phyloP scores from a whole-genome alignment of 2,329 filamentous ascomycete species.

The Volutella citrinella region DNA sequence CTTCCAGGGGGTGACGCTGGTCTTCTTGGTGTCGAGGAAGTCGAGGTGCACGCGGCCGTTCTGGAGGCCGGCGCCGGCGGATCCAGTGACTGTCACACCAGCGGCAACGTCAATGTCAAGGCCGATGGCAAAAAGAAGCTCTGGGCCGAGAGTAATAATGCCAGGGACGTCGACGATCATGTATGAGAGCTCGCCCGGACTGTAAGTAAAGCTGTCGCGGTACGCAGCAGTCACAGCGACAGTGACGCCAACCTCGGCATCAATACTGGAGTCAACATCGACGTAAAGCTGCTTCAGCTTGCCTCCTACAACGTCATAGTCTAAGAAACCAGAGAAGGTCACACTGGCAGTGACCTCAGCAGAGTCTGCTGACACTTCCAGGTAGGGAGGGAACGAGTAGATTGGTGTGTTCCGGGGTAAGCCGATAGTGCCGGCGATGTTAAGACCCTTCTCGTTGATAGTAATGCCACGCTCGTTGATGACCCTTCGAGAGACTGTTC shows the following conservation, averaged over 20 bases:
- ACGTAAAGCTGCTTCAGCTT: conserved; percentile 35
- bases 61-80: conserved; percentile 27
- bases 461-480: conserved; percentile 1
- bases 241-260: conserved; percentile 32
- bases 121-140: conserved; percentile 33
- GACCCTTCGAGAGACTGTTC: background rate
- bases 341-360: conserved; percentile 28
- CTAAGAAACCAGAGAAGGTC: conserved; percentile 38
- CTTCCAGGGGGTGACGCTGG: conserved; percentile 30
- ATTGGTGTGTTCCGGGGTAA: background rate
- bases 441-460: background rate
- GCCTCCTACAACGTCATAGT: conserved; percentile 32
- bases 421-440: background rate
- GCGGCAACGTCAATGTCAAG: conserved; percentile 30
- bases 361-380: conserved; percentile 2
- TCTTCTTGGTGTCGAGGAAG: conserved; percentile 25
- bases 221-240: conserved; percentile 31
- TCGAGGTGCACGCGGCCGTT: conserved; percentile 36
- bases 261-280: conserved; percentile 37
- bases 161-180: conserved; percentile 35
- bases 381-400: background rate
- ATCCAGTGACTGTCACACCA: conserved; percentile 26
- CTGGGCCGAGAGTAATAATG: conserved; percentile 34
- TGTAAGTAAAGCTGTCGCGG: conserved; percentile 30
- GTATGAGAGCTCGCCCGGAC: conserved; percentile 32